Evolutionary conservation across 2,329 filamentous ascomycete species (phyloP).

Genomic region (Thermoascus crustaceus): DNA sequence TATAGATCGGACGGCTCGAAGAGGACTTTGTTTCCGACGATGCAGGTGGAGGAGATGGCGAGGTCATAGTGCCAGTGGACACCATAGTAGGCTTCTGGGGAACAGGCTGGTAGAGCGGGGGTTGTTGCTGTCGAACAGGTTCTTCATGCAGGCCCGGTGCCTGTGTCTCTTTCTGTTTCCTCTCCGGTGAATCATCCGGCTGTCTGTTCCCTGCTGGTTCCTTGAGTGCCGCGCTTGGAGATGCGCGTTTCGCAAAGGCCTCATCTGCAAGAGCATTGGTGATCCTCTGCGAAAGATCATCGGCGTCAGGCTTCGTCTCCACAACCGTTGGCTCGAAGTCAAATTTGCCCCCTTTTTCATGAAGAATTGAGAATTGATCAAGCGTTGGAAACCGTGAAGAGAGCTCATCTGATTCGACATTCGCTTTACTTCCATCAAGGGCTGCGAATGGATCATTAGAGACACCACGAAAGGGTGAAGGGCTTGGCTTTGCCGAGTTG

Average conservation of each 20-base stretch:
- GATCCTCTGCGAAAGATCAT: conserved; percentile 56
- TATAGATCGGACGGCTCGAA: conserved; percentile 42
- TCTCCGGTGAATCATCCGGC: conserved; percentile 18
- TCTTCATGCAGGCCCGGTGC: conserved; percentile 18
- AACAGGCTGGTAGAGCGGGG: conserved; percentile 32
- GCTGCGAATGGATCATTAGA: conserved; percentile 82
- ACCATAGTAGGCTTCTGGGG: conserved; percentile 49
- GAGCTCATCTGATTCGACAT: conserved; percentile 62
- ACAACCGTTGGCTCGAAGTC: conserved; percentile 60
- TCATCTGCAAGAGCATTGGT: conserved; percentile 75
- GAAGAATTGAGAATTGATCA: conserved; percentile 84
- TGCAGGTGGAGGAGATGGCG: conserved; percentile 38
- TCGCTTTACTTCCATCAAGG: conserved; percentile 59
- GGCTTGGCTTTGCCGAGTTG: conserved; percentile 49
- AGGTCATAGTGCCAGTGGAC: conserved; percentile 75
- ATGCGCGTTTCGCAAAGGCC: conserved; percentile 56
- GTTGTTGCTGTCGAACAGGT: conserved; percentile 21
- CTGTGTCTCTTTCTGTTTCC: conserved; percentile 16
- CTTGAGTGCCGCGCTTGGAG: conserved; percentile 18
- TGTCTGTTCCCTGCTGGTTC: conserved; percentile 19
- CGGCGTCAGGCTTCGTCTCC: conserved; percentile 36
- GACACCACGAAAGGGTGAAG: conserved; percentile 62
- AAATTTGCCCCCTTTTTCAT: conserved; percentile 76
- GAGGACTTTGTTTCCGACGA: conserved; percentile 18
- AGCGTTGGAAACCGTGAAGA: conserved; percentile 80